Percentiles rank a stretch among this genome's conserved stretches.
Conservation (phyloP, 2,329 filamentous ascomycete species). For the Cephalotrichum gorgonifer region DNA sequence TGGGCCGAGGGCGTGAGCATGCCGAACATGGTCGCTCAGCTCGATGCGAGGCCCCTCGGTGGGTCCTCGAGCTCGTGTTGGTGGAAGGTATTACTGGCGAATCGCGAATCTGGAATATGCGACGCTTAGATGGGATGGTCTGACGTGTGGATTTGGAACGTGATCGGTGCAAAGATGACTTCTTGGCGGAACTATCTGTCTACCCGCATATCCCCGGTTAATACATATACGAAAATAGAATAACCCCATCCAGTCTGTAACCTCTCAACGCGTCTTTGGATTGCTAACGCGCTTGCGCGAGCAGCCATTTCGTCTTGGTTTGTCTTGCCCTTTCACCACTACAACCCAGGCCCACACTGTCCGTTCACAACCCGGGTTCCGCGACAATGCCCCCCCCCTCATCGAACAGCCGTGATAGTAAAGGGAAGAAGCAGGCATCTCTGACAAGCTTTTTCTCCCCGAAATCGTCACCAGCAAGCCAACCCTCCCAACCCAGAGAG, state of each 20-base stretch:
- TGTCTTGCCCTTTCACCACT: neutral
- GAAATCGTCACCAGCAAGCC: slow-evolving; percentile 21
- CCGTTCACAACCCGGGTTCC: neutral
- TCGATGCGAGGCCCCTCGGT: neutral
- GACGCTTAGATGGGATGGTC: neutral
- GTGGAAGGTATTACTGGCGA: neutral
- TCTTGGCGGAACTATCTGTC: neutral
- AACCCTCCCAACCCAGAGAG: slow-evolving; percentile 8
- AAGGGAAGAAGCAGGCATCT: slow-evolving; percentile 60
- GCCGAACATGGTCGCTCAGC: slow-evolving; percentile 26
- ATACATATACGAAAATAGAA: neutral
- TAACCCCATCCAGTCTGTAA: neutral
- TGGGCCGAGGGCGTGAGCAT: slow-evolving; percentile 26
- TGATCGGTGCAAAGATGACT: slow-evolving; percentile 3
- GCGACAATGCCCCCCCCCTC: neutral
- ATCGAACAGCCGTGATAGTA: neutral
- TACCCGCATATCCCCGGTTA: neutral
- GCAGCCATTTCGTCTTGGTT: neutral
- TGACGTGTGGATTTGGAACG: slow-evolving; percentile 4
- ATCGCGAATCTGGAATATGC: neutral
- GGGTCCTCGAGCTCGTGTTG: neutral
- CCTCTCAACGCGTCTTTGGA: slow-evolving; percentile 6
- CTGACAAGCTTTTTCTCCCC: slow-evolving; percentile 80
- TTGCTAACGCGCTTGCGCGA: slow-evolving; percentile 5
- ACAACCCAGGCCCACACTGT: neutral